These are phyloP conservation scores for Geranium incanum DNA, from an alignment of 441 rosid species.

Conservation along the genomic window DNA sequence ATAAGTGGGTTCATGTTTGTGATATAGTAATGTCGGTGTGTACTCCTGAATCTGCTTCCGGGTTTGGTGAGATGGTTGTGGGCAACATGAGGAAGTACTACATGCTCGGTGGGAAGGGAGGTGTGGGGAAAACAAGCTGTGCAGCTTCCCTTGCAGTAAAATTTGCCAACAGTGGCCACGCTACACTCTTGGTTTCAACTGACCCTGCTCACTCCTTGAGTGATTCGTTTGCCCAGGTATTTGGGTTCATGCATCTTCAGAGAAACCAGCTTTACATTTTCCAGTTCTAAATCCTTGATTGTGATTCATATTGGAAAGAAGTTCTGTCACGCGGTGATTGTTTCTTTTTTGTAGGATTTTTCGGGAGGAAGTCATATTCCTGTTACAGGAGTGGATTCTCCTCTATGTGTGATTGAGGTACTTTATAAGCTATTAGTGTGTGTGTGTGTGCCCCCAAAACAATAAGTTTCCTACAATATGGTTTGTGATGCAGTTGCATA, in stretches of 20 bases:
- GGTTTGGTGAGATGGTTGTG: slow-evolving; percentile 51
- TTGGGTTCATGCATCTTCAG: neutral
- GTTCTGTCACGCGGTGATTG: slow-evolving; percentile 9
- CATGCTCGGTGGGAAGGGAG: slow-evolving; percentile 80
- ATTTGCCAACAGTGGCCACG: slow-evolving; percentile 73
- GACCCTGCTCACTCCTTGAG: slow-evolving; percentile 90
- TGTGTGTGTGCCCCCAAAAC: neutral
- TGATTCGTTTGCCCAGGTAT: slow-evolving; percentile 74
- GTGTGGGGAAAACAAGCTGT: slow-evolving; percentile 83
- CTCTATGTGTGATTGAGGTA: slow-evolving; percentile 76
- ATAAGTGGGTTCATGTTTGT: slow-evolving; percentile 13
- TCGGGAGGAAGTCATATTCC: slow-evolving; percentile 54
- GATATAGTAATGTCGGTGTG: slow-evolving; percentile 40
- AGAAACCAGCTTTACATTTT: slow-evolving; percentile 9
- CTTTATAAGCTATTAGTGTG: slow-evolving; percentile 11
- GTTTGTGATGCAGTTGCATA: slow-evolving; percentile 11
- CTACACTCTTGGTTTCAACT: slow-evolving; percentile 72
- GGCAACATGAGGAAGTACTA: slow-evolving; percentile 47
- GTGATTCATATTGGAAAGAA: slow-evolving; percentile 4
- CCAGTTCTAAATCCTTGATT: slow-evolving; percentile 13
- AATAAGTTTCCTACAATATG: slow-evolving; percentile 1
- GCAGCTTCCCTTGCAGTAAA: slow-evolving; percentile 87
- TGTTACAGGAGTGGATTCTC: slow-evolving; percentile 61
- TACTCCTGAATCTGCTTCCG: slow-evolving; percentile 37
- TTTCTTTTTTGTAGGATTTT: slow-evolving; percentile 42